Base-by-base conservation (phyloP, 805 yeast species). In the Myxozyma vanderwaltii region DNA sequence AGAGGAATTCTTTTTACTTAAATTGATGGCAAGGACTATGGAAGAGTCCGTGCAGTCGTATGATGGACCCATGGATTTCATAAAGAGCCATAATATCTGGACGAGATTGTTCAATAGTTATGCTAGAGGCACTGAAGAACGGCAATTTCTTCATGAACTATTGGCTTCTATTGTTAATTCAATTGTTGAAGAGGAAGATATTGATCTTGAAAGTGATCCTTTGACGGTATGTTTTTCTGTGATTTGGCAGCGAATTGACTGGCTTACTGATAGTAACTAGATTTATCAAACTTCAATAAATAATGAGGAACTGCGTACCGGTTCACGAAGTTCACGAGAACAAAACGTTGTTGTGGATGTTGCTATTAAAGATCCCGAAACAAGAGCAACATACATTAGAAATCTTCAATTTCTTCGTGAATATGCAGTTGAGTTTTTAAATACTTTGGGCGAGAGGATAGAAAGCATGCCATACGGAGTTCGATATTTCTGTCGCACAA, bases 191-290 rank as follows among this genome's bases (percentile, higher is more conserved):
- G 72, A 74, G 31, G 69, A 72, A 7, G 75, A 74, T 4, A 70
- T 85, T 10, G 84, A 85, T 56, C 83, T 90, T 64, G 97, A 91
- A 69, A 83, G 91, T 56, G 89, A 91, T 70, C 98, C 98, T 1
- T 70, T 81, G 1, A 73, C 74, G 15, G 57, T 56, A 47, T 7
- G 59, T 29, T 12, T 71, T 71, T 23, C 70, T 68, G 65, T n/a
- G n/a, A n/a, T n/a, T n/a, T n/a, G n/a, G n/a, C n/a, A 17, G 41
- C 59, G 10, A 63, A 67, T 24, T 71, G 35, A 10, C 23, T 27
- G 15, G 12, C 21, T 6, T 35, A 13, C 47, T 39, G n/a, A 43
- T 24, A 7, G 2, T 29, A 4, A 21, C 3, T 57, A 57, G 58
- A 62, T 68, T 4, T 67, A 69, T 50, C 62, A 63, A 41, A 54